Evolutionary conservation across 805 yeast genomes (phyloP), one percentile per base, ranked within the genome.

Genomic region (Blastobotrys mokoenaii): DNA sequence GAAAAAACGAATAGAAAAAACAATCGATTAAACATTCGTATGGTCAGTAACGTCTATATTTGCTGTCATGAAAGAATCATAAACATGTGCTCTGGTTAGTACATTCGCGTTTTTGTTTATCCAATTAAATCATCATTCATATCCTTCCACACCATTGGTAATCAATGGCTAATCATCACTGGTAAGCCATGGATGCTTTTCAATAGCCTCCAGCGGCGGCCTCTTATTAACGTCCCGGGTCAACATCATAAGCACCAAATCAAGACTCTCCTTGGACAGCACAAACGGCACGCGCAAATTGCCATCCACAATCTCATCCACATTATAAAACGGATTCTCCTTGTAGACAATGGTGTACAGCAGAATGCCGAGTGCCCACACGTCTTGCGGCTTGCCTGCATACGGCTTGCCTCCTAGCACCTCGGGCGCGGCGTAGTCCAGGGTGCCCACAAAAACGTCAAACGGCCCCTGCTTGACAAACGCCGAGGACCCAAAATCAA

Each of bases 371-470:
- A 90, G 71, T 0, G 97, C 96, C 98, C 98, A 93, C 1, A 89
- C 82, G 65, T 93, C 98, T 63, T 93, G 98, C 2, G 95, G 90
- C 60, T 78, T 82, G 17, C 98, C 98, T 43, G 79, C 87, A 58
- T 90, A 93, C 17, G 89, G 82, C 49, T 80, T 80, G 1, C 97
- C 98, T 43, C 80, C 74, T 31, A 93, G 69, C 0, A 93, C 96
- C 63, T 93, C 98, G 0, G 98, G 98, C 0, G 97, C 95, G 1
- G 97, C 97, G 63, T 90, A 93, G 63, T 93, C 97, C 38, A 93
- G 80, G 0, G 98, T 93, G 2, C 98, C 98, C 1, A 93, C 97
- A 65, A 93, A 90, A 3, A 93, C 96, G 54, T 90, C 96, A 65
- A 90, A 93, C 3, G 97, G 97, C 0, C 97, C 97, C 66, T 82